A percentile compares a stretch with the other conserved stretches of the same genome.
These are phyloP conservation scores for Nannizziopsis barbatae DNA, from an alignment of 2,329 filamentous ascomycete species.

Conservation along the genomic window DNA sequence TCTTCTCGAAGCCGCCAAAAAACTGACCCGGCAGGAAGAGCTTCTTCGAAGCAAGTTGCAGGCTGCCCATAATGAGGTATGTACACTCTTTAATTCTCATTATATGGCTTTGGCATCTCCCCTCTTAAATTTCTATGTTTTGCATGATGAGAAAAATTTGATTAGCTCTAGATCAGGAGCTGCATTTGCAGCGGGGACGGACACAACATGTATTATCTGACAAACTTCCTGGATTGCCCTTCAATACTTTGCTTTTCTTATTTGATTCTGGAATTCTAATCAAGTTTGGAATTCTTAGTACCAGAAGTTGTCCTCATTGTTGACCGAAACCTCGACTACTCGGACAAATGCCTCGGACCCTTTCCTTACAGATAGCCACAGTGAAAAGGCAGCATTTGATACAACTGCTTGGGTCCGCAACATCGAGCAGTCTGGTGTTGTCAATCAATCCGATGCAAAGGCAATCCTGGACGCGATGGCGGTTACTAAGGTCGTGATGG, in stretches of 20 bases:
- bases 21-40: slow-evolving; percentile 31
- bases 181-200: slow-evolving; percentile 51
- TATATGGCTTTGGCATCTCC: slow-evolving; percentile 6
- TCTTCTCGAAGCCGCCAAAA: slow-evolving; percentile 32
- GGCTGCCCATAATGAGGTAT: slow-evolving; percentile 34
- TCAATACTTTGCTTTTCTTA: neutral
- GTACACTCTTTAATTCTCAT: slow-evolving; percentile 9
- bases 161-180: slow-evolving; percentile 82
- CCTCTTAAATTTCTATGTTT: neutral
- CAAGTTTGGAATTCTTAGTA: slow-evolving; percentile 21
- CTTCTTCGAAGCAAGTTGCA: slow-evolving; percentile 28
- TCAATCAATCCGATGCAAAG: slow-evolving; percentile 18
- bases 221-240: slow-evolving; percentile 25
- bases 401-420: slow-evolving; percentile 13
- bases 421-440: slow-evolving; percentile 13
- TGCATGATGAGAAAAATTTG: slow-evolving; percentile 41
- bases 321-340: slow-evolving; percentile 20
- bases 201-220: slow-evolving; percentile 49
- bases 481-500: slow-evolving; percentile 29
- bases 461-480: slow-evolving; percentile 32
- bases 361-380: neutral
- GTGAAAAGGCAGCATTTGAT: slow-evolving; percentile 4
- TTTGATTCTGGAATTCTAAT: neutral
- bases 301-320: slow-evolving; percentile 25
- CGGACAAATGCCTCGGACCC: neutral